Percentiles rank a stretch among this genome's conserved stretches.
Conservation (phyloP, 2,329 filamentous ascomycete genomes). For the Purpureocillium lavendulum region DNA sequence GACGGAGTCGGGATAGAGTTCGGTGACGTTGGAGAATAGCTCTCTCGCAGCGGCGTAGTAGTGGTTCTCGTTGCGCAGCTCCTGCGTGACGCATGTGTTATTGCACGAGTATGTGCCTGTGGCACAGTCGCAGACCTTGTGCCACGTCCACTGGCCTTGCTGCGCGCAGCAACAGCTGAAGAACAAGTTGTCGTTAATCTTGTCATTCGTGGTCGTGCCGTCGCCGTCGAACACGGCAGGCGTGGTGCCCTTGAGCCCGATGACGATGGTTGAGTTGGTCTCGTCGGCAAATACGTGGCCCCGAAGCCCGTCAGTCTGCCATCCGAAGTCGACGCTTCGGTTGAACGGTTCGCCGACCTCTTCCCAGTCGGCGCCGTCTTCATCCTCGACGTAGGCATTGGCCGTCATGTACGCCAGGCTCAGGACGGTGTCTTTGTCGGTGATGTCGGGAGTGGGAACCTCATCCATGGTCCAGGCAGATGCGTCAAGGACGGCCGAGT, state of each 20-base stretch:
- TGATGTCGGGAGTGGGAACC: conserved; percentile 69
- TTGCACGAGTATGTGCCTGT: conserved; percentile 85
- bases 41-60: conserved; percentile 88
- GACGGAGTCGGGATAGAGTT: conserved; percentile 73
- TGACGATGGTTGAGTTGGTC: conserved; percentile 77
- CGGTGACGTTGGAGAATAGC: conserved; percentile 86
- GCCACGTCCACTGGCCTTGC: conserved; percentile 83
- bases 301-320: conserved; percentile 79
- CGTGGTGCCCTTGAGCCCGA: conserved; percentile 86
- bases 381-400: conserved; percentile 75
- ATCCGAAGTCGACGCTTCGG: conserved; percentile 82
- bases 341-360: conserved; percentile 76
- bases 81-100: conserved; percentile 73
- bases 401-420: conserved; percentile 82
- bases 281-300: conserved; percentile 90
- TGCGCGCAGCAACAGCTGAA: conserved; percentile 97
- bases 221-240: conserved; percentile 93
- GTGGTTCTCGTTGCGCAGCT: conserved; percentile 71
- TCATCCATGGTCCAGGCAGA: conserved; percentile 80
- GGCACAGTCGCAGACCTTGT: conserved; percentile 88
- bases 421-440: conserved; percentile 76
- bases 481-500: conserved; percentile 57
- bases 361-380: conserved; percentile 70
- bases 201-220: conserved; percentile 94
- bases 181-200: conserved; percentile 94